Evolutionary conservation across 768 basidiomycete species (phyloP).

Genomic region (Hygrocybe coccinea): DNA sequence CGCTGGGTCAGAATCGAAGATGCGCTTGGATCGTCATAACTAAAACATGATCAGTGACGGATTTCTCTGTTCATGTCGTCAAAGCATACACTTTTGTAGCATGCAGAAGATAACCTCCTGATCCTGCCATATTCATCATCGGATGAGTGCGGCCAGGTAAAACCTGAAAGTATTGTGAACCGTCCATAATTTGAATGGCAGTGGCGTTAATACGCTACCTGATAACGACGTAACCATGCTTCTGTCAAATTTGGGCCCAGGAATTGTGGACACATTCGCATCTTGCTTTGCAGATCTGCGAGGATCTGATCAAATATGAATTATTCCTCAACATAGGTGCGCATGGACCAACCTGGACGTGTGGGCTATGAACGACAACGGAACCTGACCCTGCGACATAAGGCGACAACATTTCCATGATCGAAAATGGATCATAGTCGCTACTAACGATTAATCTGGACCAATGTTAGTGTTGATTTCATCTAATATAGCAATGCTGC

Average conservation of each 20-base stretch:
- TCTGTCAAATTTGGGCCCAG: conserved; percentile 80
- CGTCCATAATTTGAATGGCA: neutral
- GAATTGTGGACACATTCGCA: conserved; percentile 63
- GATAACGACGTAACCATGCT: conserved; percentile 84
- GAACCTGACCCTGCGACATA: conserved; percentile 83
- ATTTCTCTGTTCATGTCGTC: neutral
- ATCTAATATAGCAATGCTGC: conserved; percentile 16
- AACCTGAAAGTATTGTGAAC: conserved; percentile 37
- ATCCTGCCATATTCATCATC: conserved; percentile 83
- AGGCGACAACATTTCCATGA: conserved; percentile 66
- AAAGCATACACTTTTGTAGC: conserved; percentile 72
- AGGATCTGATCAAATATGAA: conserved; percentile 48
- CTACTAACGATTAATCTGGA: conserved; percentile 72
- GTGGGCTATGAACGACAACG: conserved; percentile 82
- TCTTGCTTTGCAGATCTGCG: conserved; percentile 66
- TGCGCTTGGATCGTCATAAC: conserved; percentile 64
- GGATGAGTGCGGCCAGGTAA: conserved; percentile 97
- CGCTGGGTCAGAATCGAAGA: conserved; percentile 48
- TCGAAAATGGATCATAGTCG: conserved; percentile 79
- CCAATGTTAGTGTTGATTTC: neutral
- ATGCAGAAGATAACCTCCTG: conserved; percentile 83
- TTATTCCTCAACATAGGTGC: neutral
- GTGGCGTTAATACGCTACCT: conserved; percentile 38
- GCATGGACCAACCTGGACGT: conserved; percentile 54
- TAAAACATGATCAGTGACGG: conserved; percentile 21